A percentile compares a stretch with the other conserved stretches of the same genome.
phyloP scores from a whole-genome alignment of 73 alveolate genomes.

The Uronychia binucleata region DNA sequence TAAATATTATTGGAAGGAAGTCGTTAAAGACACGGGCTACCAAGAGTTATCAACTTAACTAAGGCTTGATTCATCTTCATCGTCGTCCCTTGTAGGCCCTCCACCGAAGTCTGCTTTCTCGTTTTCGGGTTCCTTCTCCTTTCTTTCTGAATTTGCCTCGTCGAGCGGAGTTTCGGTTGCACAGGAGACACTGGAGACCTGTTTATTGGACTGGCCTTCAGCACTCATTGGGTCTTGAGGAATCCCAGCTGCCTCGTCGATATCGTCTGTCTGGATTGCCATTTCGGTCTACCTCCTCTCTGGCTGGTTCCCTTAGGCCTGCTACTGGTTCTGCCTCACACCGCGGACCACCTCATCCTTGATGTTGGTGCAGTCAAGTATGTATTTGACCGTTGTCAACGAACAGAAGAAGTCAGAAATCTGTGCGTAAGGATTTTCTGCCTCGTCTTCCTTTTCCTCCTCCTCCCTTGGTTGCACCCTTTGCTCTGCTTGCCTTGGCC shows the following conservation, averaged over 20 bases:
- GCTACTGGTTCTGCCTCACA: not conserved
- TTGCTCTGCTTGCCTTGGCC: not conserved
- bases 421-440: not conserved
- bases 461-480: not conserved
- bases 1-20: too few species aligned
- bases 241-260: too few species aligned
- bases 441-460: not conserved
- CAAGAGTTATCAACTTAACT: too few species aligned
- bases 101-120: not conserved
- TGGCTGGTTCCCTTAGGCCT: too few species aligned
- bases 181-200: too few species aligned
- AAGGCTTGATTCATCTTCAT: not conserved
- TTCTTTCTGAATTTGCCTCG: too few species aligned
- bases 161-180: too few species aligned
- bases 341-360: not conserved
- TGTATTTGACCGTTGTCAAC: not conserved
- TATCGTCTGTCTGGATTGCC: constrained; percentile 6
- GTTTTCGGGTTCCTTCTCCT: not conserved
- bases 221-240: too few species aligned
- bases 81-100: not conserved
- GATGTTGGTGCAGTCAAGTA: constrained; percentile 8
- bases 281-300: not conserved
- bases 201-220: too few species aligned
- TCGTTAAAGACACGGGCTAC: not conserved
- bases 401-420: constrained; percentile 12